These are phyloP conservation scores for Strobilomyces confusus DNA, from an alignment of 768 basidiomycete genomes.

Conservation along the genomic window DNA sequence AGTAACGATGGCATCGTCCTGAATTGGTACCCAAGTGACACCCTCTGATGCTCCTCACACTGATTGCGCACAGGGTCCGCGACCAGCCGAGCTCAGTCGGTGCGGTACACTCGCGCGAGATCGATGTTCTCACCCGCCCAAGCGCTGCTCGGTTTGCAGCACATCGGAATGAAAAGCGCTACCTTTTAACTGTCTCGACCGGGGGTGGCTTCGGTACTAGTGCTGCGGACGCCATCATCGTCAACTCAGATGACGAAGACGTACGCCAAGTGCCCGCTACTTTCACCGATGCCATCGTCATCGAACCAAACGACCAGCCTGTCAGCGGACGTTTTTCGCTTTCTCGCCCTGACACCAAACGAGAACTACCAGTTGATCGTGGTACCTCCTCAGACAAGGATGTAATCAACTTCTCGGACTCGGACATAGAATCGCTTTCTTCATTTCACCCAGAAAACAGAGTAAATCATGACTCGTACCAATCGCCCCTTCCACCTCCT, in stretches of 20 bases:
- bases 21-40: conserved; percentile 23
- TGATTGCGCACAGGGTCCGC: conserved; percentile 19
- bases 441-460: conserved; percentile 2
- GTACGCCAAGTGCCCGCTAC: not conserved
- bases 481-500: not conserved
- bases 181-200: not conserved
- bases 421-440: conserved; percentile 12
- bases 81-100: not conserved
- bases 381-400: not conserved
- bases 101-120: not conserved
- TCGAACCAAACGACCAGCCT: conserved; percentile 19
- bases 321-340: not conserved
- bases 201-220: conserved; percentile 10
- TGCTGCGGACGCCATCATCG: conserved; percentile 18
- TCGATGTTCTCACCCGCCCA: not conserved
- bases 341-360: not conserved
- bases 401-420: conserved; percentile 4
- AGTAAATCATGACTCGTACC: not conserved
- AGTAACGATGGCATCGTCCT: conserved; percentile 29
- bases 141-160: not conserved
- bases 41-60: not conserved
- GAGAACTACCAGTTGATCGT: not conserved
- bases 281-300: conserved; percentile 17
- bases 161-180: not conserved
- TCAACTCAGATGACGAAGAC: conserved; percentile 21